Evolutionary conservation across 108 stramenopile genomes (phyloP).

Genomic region (Cafeteria roenbergensis): DNA sequence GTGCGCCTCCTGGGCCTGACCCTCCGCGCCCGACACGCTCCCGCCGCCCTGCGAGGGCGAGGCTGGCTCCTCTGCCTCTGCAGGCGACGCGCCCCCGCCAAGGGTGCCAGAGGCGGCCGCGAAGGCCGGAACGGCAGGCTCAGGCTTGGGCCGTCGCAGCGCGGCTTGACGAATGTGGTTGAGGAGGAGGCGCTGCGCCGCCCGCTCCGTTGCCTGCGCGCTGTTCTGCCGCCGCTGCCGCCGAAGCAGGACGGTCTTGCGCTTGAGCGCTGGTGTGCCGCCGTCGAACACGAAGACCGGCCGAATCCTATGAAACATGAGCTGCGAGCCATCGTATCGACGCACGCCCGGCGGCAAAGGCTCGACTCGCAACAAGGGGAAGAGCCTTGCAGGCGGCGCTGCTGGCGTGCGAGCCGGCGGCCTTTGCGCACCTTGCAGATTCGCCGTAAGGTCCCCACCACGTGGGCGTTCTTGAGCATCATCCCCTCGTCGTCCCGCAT

Average conservation of each 20-base stretch:
- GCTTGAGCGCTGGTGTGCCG: slow-evolving; percentile 73
- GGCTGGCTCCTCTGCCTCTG: no score
- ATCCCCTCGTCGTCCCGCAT: slow-evolving; percentile 71
- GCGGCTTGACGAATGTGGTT: slow-evolving; percentile 9
- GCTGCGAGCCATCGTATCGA: no score
- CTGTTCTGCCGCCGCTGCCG: slow-evolving; percentile 45
- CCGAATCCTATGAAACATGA: slow-evolving; percentile 67
- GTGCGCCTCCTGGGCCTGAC: no score
- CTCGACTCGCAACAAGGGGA: no score
- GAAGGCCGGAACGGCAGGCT: no score
- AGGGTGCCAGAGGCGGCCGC: no score
- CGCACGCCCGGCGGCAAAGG: no score
- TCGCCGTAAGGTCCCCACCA: slow-evolving; percentile 77
- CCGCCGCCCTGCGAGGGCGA: no score
- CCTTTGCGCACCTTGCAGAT: slow-evolving; percentile 58
- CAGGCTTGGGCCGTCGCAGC: neutral
- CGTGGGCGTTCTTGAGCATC: slow-evolving; percentile 69
- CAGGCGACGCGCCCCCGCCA: no score
- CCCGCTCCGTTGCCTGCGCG: slow-evolving; percentile 27
- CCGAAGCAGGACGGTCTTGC: slow-evolving; percentile 52
- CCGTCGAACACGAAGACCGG: slow-evolving; percentile 97
- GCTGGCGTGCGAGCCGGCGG: no score
- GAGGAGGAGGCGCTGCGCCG: slow-evolving; percentile 8
- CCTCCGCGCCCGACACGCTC: no score
- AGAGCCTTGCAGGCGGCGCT: no score